These are phyloP conservation scores for Cryptosporidium ryanae DNA, from an alignment of 169 alveolate genomes.

Conservation along the genomic window DNA sequence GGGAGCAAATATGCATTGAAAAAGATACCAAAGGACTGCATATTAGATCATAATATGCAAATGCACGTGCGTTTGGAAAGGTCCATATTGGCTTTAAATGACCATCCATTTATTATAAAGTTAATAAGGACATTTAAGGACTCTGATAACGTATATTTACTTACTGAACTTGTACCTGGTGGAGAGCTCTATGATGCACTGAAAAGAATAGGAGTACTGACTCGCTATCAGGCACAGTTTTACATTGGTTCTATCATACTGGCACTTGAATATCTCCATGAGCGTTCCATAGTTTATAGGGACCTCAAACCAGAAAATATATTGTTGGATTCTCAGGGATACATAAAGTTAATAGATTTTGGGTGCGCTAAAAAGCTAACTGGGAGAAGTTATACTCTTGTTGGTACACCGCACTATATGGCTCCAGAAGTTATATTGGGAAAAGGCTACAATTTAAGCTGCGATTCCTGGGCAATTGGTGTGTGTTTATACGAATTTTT, in stretches of 20 bases:
- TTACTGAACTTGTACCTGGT: conserved; percentile 93
- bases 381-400: conserved; percentile 92
- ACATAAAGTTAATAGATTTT: conserved; percentile 93
- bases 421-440: conserved; percentile 95
- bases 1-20: conserved; percentile 90
- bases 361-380: conserved; percentile 94
- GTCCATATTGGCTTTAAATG: conserved; percentile 93
- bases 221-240: conserved; percentile 91
- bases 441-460: conserved; percentile 95
- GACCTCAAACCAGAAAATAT: conserved; percentile 97
- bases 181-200: conserved; percentile 94
- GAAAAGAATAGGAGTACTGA: conserved; percentile 88
- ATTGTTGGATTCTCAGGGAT: conserved; percentile 95
- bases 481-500: conserved; percentile 96
- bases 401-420: conserved; percentile 97
- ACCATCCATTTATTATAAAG: conserved; percentile 93
- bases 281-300: conserved; percentile 93
- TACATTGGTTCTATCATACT: conserved; percentile 90
- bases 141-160: conserved; percentile 86
- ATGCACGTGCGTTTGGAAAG: conserved; percentile 89
- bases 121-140: conserved; percentile 93
- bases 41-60: conserved; percentile 86
- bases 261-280: conserved; percentile 93
- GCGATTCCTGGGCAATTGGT: conserved; percentile 98
- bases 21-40: conserved; percentile 86